Evolutionary conservation across 192 early-diverging fungal genomes (phyloP).

Genomic region (Coemansia sp.): DNA sequence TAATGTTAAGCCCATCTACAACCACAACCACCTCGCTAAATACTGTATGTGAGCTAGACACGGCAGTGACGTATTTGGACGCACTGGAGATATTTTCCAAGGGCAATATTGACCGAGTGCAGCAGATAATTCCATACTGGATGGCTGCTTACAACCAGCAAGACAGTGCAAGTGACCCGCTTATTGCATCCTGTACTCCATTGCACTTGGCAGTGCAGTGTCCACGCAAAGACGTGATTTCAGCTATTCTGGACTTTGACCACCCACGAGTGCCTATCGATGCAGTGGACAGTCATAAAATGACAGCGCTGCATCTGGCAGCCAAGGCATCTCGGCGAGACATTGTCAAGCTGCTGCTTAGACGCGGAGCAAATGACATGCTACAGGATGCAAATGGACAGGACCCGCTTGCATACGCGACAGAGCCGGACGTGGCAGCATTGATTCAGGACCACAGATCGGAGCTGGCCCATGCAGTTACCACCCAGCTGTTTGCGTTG

Average conservation of each 20-base stretch:
- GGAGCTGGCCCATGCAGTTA: constrained; percentile 53
- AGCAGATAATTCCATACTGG: constrained; percentile 32
- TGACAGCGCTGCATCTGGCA: constrained; percentile 74
- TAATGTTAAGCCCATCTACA: background rate
- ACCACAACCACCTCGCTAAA: too few species aligned
- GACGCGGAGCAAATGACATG: constrained; percentile 66
- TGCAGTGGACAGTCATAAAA: constrained; percentile 58
- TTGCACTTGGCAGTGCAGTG: constrained; percentile 65
- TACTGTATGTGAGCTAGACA: background rate
- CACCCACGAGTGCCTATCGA: constrained; percentile 55
- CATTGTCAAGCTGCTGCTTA: constrained; percentile 66
- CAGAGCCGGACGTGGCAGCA: constrained; percentile 45
- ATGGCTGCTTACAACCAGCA: constrained; percentile 38
- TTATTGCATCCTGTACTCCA: constrained; percentile 47
- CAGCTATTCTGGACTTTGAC: constrained; percentile 52
- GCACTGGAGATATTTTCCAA: constrained; percentile 49
- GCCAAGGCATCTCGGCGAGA: constrained; percentile 65
- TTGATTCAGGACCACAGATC: constrained; percentile 60
- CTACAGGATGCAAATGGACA: constrained; percentile 61
- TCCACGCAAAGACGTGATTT: constrained; percentile 57
- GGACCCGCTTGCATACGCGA: constrained; percentile 55
- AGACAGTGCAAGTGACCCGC: constrained; percentile 10
- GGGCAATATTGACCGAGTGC: constrained; percentile 34
- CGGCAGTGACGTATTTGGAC: constrained; percentile 32
- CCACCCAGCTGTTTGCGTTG: constrained; percentile 56